phyloP scores from a whole-genome alignment of 805 yeast species.

The Candida arabinofermentans region DNA sequence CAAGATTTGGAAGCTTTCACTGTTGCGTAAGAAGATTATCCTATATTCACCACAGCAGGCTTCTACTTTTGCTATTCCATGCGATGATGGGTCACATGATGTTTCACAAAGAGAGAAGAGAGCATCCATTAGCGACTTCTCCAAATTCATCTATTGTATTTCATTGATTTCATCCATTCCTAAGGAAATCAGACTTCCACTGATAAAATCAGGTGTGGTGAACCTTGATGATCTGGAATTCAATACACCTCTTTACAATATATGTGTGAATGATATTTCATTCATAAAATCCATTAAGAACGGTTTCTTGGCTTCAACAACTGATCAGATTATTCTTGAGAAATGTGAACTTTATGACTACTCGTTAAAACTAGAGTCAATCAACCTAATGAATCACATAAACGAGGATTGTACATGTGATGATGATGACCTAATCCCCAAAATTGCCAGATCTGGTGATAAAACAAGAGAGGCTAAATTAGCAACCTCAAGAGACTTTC shows the following conservation, averaged over 20 bases:
- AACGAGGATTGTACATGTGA: background rate
- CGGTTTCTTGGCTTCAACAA: conserved; percentile 57
- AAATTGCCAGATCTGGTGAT: conserved; percentile 12
- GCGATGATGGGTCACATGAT: conserved; percentile 1
- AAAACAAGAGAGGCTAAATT: conserved; percentile 6
- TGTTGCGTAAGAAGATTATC: conserved; percentile 54
- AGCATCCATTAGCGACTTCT: conserved; percentile 33
- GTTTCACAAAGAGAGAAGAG: conserved; percentile 11
- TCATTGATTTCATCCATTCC: conserved; percentile 64
- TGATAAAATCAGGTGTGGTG: conserved; percentile 26
- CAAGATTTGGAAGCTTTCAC: conserved; percentile 57
- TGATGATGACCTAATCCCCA: conserved; percentile 17
- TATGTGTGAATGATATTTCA: conserved; percentile 56
- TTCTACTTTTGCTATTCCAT: conserved; percentile 5
- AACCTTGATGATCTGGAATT: conserved; percentile 23
- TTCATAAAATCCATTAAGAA: conserved; percentile 27
- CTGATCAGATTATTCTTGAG: conserved; percentile 60
- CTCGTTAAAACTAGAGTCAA: conserved; percentile 27
- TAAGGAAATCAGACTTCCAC: conserved; percentile 36
- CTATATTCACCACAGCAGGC: conserved; percentile 33
- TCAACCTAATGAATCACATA: conserved; percentile 1
- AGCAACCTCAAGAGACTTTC: conserved; percentile 37
- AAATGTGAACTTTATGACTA: conserved; percentile 50
- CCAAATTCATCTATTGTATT: conserved; percentile 54
- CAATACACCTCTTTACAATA: conserved; percentile 54